phyloP scores from a whole-genome alignment of 2,329 filamentous ascomycete genomes.

The Stagonosporopsis cucurbitacearum region DNA sequence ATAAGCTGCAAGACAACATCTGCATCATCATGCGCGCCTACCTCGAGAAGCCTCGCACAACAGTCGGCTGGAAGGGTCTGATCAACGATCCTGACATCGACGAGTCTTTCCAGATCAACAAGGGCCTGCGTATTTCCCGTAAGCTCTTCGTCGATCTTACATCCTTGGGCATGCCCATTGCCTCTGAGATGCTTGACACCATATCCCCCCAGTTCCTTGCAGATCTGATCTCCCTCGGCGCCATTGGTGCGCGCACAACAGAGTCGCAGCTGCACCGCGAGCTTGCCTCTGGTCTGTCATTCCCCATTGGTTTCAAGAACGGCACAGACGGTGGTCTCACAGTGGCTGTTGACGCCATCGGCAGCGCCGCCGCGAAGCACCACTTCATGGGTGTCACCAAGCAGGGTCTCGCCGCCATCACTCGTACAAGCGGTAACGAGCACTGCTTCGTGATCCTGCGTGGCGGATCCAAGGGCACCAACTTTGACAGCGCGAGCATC shows the following conservation, averaged over 20 bases:
- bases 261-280: slow-evolving; percentile 97
- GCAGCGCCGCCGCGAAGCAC: slow-evolving; percentile 77
- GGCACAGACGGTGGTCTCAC: slow-evolving; percentile 91
- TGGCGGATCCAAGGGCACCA: slow-evolving; percentile 89
- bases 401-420: slow-evolving; percentile 94
- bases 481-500: slow-evolving; percentile 88
- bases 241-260: slow-evolving; percentile 94
- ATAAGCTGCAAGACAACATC: slow-evolving; percentile 82
- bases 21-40: slow-evolving; percentile 98
- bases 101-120: slow-evolving; percentile 98
- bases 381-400: slow-evolving; percentile 99
- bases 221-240: slow-evolving; percentile 92
- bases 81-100: slow-evolving; percentile 99
- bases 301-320: slow-evolving; percentile 99
- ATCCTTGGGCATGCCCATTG: slow-evolving; percentile 86
- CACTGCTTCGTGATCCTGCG: slow-evolving; percentile 97
- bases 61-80: slow-evolving; percentile 97
- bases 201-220: slow-evolving; percentile 98
- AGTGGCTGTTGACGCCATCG: slow-evolving; percentile 95
- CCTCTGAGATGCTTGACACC: slow-evolving; percentile 97
- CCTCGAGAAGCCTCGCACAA: slow-evolving; percentile 97
- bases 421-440: slow-evolving; percentile 89
- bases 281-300: slow-evolving; percentile 90
- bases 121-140: slow-evolving; percentile 89
- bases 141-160: slow-evolving; percentile 94